phyloP scores from a whole-genome alignment of 129 eudicot genomes.

The Deinandra increscens region DNA sequence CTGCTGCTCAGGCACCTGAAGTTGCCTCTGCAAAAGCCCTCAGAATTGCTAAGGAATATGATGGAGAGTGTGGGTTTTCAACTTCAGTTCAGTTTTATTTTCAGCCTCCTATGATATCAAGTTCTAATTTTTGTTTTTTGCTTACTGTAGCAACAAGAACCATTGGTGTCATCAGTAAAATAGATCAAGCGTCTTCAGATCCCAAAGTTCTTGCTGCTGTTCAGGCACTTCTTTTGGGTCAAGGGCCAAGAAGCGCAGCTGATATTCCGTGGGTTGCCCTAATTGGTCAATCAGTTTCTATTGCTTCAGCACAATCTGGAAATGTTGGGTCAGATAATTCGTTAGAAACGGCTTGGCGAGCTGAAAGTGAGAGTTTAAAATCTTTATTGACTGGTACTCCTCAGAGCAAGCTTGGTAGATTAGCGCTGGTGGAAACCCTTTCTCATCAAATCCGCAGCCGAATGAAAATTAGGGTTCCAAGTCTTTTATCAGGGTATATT shows the following conservation, averaged over 20 bases:
- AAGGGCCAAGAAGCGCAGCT: conserved; percentile 93
- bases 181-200: conserved; percentile 95
- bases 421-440: conserved; percentile 91
- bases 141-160: conserved; percentile 76
- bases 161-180: conserved; percentile 92
- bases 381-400: conserved; percentile 93
- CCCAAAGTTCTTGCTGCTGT: conserved; percentile 97
- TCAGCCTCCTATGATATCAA: background rate
- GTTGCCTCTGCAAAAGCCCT: conserved; percentile 84
- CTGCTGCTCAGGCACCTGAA: conserved; percentile 95
- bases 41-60: conserved; percentile 89
- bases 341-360: conserved; percentile 96
- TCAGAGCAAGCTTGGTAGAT: conserved; percentile 89
- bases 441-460: conserved; percentile 90
- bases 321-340: conserved; percentile 84
- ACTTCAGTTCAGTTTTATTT: conserved; percentile 6
- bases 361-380: conserved; percentile 94
- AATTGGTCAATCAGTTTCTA: conserved; percentile 93
- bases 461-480: conserved; percentile 92
- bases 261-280: conserved; percentile 96
- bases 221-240: conserved; percentile 90
- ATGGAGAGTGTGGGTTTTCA: conserved; percentile 69
- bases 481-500: conserved; percentile 88
- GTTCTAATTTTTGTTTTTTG: conserved; percentile 14
- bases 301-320: conserved; percentile 93